Conservation (phyloP, 495 filamentous ascomycete species). For the Umbilicaria muhlenbergii region DNA sequence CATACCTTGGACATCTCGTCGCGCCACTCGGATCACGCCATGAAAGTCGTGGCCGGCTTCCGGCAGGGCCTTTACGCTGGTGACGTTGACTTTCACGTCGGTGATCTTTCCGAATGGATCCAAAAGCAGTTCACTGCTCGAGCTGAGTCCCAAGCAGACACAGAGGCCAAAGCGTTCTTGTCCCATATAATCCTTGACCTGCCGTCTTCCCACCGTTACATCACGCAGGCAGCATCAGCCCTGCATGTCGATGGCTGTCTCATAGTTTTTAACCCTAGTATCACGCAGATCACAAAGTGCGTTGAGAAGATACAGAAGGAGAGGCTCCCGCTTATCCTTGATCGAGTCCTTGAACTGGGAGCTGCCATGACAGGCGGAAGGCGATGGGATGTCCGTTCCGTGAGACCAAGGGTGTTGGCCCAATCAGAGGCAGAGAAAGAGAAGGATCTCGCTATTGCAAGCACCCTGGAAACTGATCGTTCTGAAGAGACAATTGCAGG, state of each 20-base stretch:
- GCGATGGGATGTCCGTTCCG: slow-evolving; percentile 50
- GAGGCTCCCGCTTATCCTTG: slow-evolving; percentile 38
- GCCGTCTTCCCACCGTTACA: slow-evolving; percentile 39
- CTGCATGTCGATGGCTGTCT: slow-evolving; percentile 45
- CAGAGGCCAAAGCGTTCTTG: slow-evolving; percentile 39
- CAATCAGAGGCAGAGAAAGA: slow-evolving; percentile 2
- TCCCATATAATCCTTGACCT: slow-evolving; percentile 56
- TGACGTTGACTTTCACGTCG: slow-evolving; percentile 57
- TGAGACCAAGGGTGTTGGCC: slow-evolving; percentile 22
- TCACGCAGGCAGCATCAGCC: slow-evolving; percentile 40
- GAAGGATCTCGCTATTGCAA: neutral
- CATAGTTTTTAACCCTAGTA: slow-evolving; percentile 55
- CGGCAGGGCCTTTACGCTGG: slow-evolving; percentile 50
- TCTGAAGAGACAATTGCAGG: neutral
- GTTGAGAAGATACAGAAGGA: slow-evolving; percentile 34
- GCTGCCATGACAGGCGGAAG: slow-evolving; percentile 37
- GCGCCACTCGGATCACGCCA: slow-evolving; percentile 42
- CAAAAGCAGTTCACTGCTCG: slow-evolving; percentile 25
- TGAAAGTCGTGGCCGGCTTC: slow-evolving; percentile 45
- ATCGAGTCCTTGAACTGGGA: slow-evolving; percentile 51
- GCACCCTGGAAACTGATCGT: neutral
- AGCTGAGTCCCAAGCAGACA: neutral
- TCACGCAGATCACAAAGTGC: slow-evolving; percentile 56
- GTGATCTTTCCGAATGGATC: slow-evolving; percentile 47
- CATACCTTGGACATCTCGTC: slow-evolving; percentile 52